phyloP scores from a whole-genome alignment of 2,329 filamentous ascomycete species.

The Capronia epimyces region DNA sequence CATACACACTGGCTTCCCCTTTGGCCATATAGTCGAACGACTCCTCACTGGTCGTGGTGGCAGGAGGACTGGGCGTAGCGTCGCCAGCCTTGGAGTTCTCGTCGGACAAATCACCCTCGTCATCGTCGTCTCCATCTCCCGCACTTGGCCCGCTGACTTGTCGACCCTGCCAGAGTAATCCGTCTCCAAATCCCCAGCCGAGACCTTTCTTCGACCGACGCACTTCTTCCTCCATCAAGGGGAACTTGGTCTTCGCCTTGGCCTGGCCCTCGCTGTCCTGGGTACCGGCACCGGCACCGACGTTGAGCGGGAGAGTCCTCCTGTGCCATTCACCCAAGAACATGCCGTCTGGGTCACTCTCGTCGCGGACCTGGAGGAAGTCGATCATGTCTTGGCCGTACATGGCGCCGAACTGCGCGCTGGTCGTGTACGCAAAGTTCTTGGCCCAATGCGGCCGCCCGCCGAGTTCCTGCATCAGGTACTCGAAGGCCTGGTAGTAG shows the following conservation, averaged over 20 bases:
- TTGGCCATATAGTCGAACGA: constrained; percentile 44
- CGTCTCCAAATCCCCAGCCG: constrained; percentile 27
- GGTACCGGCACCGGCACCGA: too few species aligned
- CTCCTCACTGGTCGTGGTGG: constrained; percentile 43
- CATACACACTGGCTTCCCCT: constrained; percentile 40
- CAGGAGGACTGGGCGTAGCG: constrained; percentile 33
- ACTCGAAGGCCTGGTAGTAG: constrained; percentile 88
- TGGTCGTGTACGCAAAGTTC: constrained; percentile 64
- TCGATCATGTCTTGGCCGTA: constrained; percentile 63
- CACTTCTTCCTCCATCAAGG: constrained; percentile 24
- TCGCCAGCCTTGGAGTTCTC: background rate
- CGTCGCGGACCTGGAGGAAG: constrained; percentile 64
- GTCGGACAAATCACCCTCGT: background rate
- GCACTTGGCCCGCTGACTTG: background rate
- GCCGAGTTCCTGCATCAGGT: constrained; percentile 78
- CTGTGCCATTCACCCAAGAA: constrained; percentile 90
- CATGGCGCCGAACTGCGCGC: constrained; percentile 57
- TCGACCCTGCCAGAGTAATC: constrained; percentile 26
- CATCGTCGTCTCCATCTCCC: background rate
- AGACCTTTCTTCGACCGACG: constrained; percentile 22
- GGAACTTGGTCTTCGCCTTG: constrained; percentile 9
- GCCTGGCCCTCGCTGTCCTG: constrained; percentile 1
- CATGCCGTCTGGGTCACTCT: constrained; percentile 74
- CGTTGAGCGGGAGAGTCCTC: constrained; percentile 51
- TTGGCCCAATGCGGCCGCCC: constrained; percentile 88